A percentile compares a stretch with the other conserved stretches of the same genome.
These are phyloP conservation scores for Xylariaceae sp. DNA, from an alignment of 2,329 filamentous ascomycete species.

Conservation along the genomic window DNA sequence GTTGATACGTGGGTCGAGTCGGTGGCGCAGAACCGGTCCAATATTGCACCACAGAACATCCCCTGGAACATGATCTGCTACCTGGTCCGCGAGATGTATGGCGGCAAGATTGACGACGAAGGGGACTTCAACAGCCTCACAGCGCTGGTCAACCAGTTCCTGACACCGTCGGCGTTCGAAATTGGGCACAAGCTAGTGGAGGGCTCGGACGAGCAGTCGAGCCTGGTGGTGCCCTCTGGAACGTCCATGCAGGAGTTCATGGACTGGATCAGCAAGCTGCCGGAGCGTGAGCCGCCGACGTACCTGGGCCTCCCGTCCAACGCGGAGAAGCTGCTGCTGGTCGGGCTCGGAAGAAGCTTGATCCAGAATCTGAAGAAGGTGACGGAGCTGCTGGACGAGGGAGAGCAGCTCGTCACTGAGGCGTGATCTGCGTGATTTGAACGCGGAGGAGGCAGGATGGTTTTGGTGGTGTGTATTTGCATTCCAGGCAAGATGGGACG, in stretches of 20 bases:
- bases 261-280: conserved; percentile 83
- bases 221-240: conserved; percentile 67
- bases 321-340: conserved; percentile 88
- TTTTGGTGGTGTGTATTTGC: background rate
- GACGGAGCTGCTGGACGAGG: conserved; percentile 83
- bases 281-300: conserved; percentile 91
- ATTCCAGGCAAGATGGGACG: no score
- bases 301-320: conserved; percentile 92
- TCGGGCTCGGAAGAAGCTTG: conserved; percentile 79
- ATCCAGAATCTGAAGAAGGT: conserved; percentile 79
- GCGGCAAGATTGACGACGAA: conserved; percentile 93
- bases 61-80: conserved; percentile 95
- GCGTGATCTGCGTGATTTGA: conserved; percentile 17
- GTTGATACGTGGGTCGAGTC: conserved; percentile 90
- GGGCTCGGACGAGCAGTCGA: conserved; percentile 47
- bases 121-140: conserved; percentile 70
- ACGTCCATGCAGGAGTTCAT: conserved; percentile 82
- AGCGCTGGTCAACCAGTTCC: conserved; percentile 65
- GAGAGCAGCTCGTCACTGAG: conserved; percentile 80
- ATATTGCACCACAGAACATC: conserved; percentile 86
- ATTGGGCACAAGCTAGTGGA: conserved; percentile 85
- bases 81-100: conserved; percentile 88
- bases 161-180: conserved; percentile 87
- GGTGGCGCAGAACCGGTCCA: conserved; percentile 76
- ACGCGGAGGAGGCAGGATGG: background rate